Evolutionary conservation across 2,329 filamentous ascomycete genomes (phyloP), one percentile per base, ranked within the genome.

Genomic region (Aspergillus pseudoglaucus): DNA sequence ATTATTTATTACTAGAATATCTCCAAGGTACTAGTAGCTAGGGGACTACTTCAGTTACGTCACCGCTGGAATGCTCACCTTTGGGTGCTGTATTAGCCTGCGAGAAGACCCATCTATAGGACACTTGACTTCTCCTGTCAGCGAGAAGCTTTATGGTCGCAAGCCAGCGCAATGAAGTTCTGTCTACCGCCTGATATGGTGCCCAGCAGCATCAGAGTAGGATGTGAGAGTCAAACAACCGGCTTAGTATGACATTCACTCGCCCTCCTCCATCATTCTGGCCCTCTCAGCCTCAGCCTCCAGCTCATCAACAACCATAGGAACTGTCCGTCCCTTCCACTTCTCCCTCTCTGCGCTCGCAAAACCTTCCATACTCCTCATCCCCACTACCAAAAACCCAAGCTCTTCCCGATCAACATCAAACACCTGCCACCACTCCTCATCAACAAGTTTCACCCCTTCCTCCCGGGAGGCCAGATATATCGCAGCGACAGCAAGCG

Each of bases 401-500:
- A 98, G 75, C 65, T 95, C 90, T 73, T 98, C 93, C 44, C 93
- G 78, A 60, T 96, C 90, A 6, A 93, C 88, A 67, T 98, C 93
- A 66, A 97, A 97, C 0, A 97, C 88, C 68, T 96, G 90, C 93
- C 93, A 98, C 93, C 93, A 98, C 53, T 88, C 84, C 42, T 80
- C 81, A 53, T 87, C 86, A 0, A 91, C 89, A 70, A 96, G 77
- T 65, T 88, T 90, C 10, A 87, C 81, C 0, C 79, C 83, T 1
- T 81, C 66, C 56, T 97, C 90, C 40, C 84, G 79, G 1, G 89
- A 87, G 0, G 91, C 88, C n/a, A 89, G 81, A 64, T 97, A 98
- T 27, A 96, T 86, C 1, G 90, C 88, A 1, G 90, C 88, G 2
- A 89, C 88, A 4, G 93, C 91, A 8, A 98, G 75, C 20, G 84